Conservation (phyloP, 768 basidiomycete genomes). For the Pleurotus cornucopiae region DNA sequence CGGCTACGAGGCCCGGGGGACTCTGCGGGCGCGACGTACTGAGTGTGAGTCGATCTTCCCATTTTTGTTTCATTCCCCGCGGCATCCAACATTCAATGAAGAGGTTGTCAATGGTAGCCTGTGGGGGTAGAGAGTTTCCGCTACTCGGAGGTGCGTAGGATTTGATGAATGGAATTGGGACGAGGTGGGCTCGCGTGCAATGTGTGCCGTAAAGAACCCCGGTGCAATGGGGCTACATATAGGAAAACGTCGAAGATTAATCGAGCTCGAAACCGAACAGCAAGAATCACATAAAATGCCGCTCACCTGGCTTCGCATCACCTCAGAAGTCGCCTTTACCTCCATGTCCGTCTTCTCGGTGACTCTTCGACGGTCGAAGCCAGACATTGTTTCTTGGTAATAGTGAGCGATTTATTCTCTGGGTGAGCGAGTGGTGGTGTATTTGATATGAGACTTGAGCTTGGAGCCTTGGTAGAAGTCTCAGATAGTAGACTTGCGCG, state of each 20-base stretch:
- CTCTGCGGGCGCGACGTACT: not conserved
- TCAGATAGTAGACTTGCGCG: too few species aligned
- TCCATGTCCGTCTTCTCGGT: conserved; percentile 8
- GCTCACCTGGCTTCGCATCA: conserved; percentile 1
- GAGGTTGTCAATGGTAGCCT: not conserved
- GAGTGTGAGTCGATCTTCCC: conserved; percentile 2
- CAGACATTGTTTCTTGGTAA: not conserved
- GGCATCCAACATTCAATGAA: conserved; percentile 6
- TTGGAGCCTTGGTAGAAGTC: too few species aligned
- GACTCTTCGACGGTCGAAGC: conserved; percentile 5
- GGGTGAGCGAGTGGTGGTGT: too few species aligned
- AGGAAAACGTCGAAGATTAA: not conserved
- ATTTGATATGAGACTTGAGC: too few species aligned
- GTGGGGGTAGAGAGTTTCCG: not conserved
- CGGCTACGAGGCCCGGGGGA: not conserved
- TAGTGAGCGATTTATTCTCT: too few species aligned
- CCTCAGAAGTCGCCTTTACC: conserved; percentile 2
- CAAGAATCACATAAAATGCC: not conserved
- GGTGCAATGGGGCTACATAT: conserved; percentile 3
- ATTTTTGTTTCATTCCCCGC: conserved; percentile 4
- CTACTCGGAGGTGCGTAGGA: not conserved
- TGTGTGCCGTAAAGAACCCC: conserved; percentile 6
- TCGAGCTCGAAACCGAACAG: not conserved
- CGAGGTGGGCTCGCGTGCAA: conserved; percentile 4
- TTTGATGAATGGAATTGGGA: conserved; percentile 5